Evolutionary conservation across 2,329 filamentous ascomycete species (phyloP).

Genomic region (Didymella pomorum): DNA sequence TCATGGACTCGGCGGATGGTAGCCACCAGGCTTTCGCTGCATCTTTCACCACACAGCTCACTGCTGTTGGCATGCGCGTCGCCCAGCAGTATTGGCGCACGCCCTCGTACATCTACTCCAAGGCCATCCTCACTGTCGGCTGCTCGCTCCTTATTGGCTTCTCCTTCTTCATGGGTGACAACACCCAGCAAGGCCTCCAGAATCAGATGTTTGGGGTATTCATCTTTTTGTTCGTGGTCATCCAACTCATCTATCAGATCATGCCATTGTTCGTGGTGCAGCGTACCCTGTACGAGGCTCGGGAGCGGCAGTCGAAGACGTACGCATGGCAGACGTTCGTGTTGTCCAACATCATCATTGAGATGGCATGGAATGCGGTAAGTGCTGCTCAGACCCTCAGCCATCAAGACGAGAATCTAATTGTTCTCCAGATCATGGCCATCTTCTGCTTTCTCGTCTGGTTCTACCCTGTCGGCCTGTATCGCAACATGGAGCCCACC

Average conservation of each 20-base stretch:
- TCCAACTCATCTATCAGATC: background rate
- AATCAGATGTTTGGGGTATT: background rate
- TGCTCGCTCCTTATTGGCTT: background rate
- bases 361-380: constrained; percentile 63
- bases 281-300: constrained; percentile 62
- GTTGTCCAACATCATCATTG: constrained; percentile 72
- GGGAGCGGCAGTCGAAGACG: constrained; percentile 69
- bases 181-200: background rate
- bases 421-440: constrained; percentile 56
- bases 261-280: background rate
- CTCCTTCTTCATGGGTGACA: background rate
- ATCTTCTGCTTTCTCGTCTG: constrained; percentile 63
- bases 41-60: background rate
- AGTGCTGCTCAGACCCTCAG: constrained; percentile 58
- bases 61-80: background rate
- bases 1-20: background rate
- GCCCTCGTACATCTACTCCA: background rate
- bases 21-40: background rate
- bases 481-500: constrained; percentile 70
- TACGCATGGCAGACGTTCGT: constrained; percentile 80
- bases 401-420: background rate
- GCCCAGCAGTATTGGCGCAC: background rate
- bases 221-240: background rate
- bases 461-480: constrained; percentile 72
- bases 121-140: background rate